Percentiles rank a stretch among this genome's conserved stretches.
phyloP scores from a whole-genome alignment of 768 basidiomycete species.

The Sistotremastrum suecicum region DNA sequence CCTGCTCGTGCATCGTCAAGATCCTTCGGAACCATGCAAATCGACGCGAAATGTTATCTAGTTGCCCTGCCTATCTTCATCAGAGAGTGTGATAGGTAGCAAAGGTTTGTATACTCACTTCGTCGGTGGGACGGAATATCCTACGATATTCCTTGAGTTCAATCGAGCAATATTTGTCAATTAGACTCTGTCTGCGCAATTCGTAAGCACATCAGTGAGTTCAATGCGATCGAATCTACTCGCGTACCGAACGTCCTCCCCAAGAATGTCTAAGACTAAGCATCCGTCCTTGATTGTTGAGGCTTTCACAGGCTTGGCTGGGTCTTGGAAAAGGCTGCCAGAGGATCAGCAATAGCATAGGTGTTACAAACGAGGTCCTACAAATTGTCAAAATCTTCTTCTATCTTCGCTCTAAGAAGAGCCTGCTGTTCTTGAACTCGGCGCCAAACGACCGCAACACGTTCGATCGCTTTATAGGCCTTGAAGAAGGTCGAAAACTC shows the following conservation, averaged over 20 bases:
- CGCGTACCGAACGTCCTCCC: constrained; percentile 55
- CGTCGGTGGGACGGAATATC: constrained; percentile 86
- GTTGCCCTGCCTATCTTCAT: constrained; percentile 49
- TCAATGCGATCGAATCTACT: background rate
- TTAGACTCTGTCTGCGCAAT: constrained; percentile 30
- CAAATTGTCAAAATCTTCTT: constrained; percentile 88
- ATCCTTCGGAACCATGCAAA: constrained; percentile 92
- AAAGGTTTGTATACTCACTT: constrained; percentile 25
- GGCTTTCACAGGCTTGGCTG: constrained; percentile 46
- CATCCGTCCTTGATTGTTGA: constrained; percentile 69
- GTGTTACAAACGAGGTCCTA: constrained; percentile 25
- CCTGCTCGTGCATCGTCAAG: constrained; percentile 75
- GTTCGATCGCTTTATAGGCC: constrained; percentile 59
- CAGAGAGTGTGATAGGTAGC: background rate
- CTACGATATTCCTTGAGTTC: constrained; percentile 93
- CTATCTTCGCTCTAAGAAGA: constrained; percentile 66
- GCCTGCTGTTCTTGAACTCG: constrained; percentile 73
- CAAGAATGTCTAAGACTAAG: constrained; percentile 78
- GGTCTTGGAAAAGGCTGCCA: constrained; percentile 66
- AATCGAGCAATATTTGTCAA: constrained; percentile 80
- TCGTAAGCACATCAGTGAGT: constrained; percentile 12
- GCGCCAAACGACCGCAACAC: constrained; percentile 64
- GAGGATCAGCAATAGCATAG: background rate
- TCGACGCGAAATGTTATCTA: constrained; percentile 86
- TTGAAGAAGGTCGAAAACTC: constrained; percentile 75